Evolutionary conservation across 192 early-diverging fungal genomes (phyloP).

Genomic region (Hyaloraphidium curvatum): DNA sequence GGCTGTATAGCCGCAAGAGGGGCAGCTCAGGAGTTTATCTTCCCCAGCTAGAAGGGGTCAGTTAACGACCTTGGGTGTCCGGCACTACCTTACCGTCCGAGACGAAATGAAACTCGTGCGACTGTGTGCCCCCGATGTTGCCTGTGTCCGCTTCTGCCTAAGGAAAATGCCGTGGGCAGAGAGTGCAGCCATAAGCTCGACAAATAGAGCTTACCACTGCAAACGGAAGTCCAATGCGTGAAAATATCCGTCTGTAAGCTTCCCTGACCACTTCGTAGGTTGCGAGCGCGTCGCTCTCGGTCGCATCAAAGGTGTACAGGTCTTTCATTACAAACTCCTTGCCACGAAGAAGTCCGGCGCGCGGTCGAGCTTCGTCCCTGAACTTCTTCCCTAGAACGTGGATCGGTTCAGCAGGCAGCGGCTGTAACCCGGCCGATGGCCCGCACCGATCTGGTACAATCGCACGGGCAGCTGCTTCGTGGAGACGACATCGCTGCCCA

Average conservation of each 20-base stretch:
- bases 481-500: conserved; percentile 40
- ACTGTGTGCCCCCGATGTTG: conserved; percentile 70
- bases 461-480: conserved; percentile 60
- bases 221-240: conserved; percentile 56
- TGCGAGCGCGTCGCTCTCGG: conserved; percentile 36
- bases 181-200: background rate
- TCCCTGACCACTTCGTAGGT: conserved; percentile 54
- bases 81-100: too few species aligned
- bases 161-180: background rate
- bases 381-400: conserved; percentile 56
- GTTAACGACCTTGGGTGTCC: background rate
- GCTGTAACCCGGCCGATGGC: too few species aligned
- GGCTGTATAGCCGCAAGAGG: conserved; percentile 55
- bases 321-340: conserved; percentile 96
- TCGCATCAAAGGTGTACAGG: conserved; percentile 72
- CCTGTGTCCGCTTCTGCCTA: conserved; percentile 78
- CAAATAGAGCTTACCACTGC: conserved; percentile 31
- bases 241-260: conserved; percentile 61
- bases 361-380: conserved; percentile 63
- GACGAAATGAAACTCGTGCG: conserved; percentile 64
- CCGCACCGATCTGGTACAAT: conserved; percentile 61
- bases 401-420: too few species aligned
- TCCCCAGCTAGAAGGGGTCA: conserved; percentile 38
- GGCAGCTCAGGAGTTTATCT: conserved; percentile 54
- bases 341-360: conserved; percentile 62